Evolutionary conservation across 2,329 filamentous ascomycete genomes (phyloP).

Genomic region (Colletotrichum liaoningense): DNA sequence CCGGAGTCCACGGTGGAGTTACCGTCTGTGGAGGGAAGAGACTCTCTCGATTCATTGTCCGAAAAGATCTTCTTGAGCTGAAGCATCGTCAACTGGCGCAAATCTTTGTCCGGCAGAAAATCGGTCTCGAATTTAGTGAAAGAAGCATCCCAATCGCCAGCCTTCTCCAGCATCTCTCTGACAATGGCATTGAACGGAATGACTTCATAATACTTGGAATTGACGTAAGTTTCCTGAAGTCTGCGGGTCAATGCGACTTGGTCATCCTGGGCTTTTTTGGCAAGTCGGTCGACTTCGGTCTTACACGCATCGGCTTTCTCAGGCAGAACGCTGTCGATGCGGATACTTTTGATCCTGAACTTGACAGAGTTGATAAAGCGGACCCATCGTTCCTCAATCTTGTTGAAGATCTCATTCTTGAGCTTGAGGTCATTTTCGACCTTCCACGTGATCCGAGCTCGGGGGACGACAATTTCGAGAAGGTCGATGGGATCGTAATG

Average conservation of each 20-base stretch:
- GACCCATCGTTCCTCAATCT: constrained; percentile 83
- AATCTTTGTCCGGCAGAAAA: constrained; percentile 97
- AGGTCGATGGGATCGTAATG: constrained; percentile 95
- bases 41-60: constrained; percentile 86
- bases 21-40: constrained; percentile 77
- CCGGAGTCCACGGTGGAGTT: constrained; percentile 65
- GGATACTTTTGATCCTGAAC: constrained; percentile 85
- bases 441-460: constrained; percentile 94
- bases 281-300: constrained; percentile 81
- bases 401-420: constrained; percentile 90
- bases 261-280: constrained; percentile 85
- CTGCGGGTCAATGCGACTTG: constrained; percentile 79
- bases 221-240: constrained; percentile 90
- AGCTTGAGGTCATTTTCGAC: constrained; percentile 92
- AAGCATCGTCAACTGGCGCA: constrained; percentile 88
- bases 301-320: constrained; percentile 88
- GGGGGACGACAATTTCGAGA: constrained; percentile 92
- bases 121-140: constrained; percentile 93
- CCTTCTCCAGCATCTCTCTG: constrained; percentile 91
- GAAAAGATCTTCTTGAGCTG: constrained; percentile 96
- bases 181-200: constrained; percentile 92
- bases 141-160: constrained; percentile 90
- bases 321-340: constrained; percentile 88
- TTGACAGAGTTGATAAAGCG: constrained; percentile 91
- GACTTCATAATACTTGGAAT: constrained; percentile 95